Evolutionary conservation across 164 flowering plant species (phyloP).

Genomic region (Tinospora cordifolia): DNA sequence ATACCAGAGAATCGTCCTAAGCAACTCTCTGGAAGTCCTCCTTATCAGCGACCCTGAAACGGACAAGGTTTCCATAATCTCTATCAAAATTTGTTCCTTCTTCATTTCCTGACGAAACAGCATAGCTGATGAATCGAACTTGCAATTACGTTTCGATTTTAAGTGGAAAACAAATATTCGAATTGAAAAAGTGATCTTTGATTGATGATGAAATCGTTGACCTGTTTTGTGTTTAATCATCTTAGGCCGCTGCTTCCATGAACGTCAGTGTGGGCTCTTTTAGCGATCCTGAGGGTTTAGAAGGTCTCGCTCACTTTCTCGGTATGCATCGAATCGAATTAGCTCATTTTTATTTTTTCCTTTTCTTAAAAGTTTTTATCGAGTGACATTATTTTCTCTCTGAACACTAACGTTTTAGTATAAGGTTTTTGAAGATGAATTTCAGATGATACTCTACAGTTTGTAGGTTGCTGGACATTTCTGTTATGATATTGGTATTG

Average conservation of each 20-base stretch:
- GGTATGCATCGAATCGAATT: slow-evolving; percentile 34
- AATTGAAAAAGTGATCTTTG: background rate
- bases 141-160: too few species aligned
- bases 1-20: slow-evolving; percentile 66
- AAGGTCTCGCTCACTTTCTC: slow-evolving; percentile 95
- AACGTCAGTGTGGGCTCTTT: slow-evolving; percentile 71
- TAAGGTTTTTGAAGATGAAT: background rate
- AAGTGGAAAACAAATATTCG: too few species aligned
- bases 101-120: background rate
- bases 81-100: background rate
- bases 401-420: background rate
- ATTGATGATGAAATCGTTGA: background rate
- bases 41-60: slow-evolving; percentile 94
- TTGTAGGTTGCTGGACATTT: too few species aligned
- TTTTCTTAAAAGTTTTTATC: too few species aligned
- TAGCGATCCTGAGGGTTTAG: slow-evolving; percentile 81
- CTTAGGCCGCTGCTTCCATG: slow-evolving; percentile 90
- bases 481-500: too few species aligned
- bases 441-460: background rate
- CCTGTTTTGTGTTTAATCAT: slow-evolving; percentile 6
- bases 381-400: background rate
- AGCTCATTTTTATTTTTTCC: too few species aligned
- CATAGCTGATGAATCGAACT: too few species aligned
- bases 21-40: slow-evolving; percentile 68
- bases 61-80: slow-evolving; percentile 50